Evolutionary conservation across 495 filamentous ascomycete species (phyloP).

Genomic region (Daldinia vernicosa): DNA sequence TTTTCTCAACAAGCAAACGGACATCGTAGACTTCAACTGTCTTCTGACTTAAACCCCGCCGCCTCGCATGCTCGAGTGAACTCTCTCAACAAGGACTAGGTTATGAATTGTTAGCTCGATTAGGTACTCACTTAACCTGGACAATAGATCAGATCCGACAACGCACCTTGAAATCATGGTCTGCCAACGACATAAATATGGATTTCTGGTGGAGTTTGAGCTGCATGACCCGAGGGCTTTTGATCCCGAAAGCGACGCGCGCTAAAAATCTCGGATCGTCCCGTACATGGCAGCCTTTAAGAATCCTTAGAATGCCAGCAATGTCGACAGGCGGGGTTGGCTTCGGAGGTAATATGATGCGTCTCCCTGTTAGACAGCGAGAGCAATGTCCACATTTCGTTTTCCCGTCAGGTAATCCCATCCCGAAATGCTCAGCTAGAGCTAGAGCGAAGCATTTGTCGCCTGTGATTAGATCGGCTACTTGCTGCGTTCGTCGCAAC

Average conservation of each 20-base stretch:
- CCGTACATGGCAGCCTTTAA: conserved; percentile 50
- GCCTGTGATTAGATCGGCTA: conserved; percentile 61
- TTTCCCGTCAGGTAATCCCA: conserved; percentile 51
- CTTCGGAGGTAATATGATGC: conserved; percentile 46
- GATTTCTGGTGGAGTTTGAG: conserved; percentile 53
- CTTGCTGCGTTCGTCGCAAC: conserved; percentile 55
- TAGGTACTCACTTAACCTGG: background rate
- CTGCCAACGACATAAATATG: conserved; percentile 61
- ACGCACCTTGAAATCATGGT: conserved; percentile 60
- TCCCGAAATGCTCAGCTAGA: conserved; percentile 66
- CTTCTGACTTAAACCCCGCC: background rate
- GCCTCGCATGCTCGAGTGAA: conserved; percentile 43
- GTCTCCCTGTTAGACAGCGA: conserved; percentile 56
- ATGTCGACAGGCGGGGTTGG: conserved; percentile 46
- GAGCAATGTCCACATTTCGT: conserved; percentile 62
- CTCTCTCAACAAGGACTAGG: conserved; percentile 43
- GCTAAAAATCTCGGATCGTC: conserved; percentile 67
- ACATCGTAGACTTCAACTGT: background rate
- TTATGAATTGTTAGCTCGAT: conserved; percentile 4
- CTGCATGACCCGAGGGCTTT: conserved; percentile 58
- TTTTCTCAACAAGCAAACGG: background rate
- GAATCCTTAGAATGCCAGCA: conserved; percentile 48
- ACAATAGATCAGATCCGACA: background rate
- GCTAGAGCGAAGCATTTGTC: conserved; percentile 56
- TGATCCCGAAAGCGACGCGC: conserved; percentile 65